phyloP scores from a whole-genome alignment of 1,284 basidiomycete genomes.

The Moesziomyces sp. region DNA sequence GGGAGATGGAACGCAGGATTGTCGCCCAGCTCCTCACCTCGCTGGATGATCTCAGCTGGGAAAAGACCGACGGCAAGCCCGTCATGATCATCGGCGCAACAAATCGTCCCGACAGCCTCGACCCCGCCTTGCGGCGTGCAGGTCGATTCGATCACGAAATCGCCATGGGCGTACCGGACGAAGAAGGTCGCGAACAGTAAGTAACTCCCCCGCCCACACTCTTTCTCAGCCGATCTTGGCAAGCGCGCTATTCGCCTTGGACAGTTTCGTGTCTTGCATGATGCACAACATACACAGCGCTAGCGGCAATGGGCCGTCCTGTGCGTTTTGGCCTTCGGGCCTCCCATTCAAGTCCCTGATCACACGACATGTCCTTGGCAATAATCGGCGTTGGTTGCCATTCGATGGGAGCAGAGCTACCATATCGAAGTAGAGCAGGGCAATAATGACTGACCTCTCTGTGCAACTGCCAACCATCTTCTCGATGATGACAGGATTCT shows the following conservation, averaged over 20 bases:
- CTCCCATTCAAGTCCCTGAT: slow-evolving; percentile 59
- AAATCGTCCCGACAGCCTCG: slow-evolving; percentile 92
- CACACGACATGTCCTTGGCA: slow-evolving; percentile 10
- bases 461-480: neutral
- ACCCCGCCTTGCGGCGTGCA: slow-evolving; percentile 89
- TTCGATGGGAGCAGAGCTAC: neutral
- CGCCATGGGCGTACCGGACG: slow-evolving; percentile 94
- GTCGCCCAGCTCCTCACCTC: slow-evolving; percentile 97
- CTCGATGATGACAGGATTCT: slow-evolving; percentile 47
- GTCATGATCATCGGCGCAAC: slow-evolving; percentile 96
- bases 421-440: neutral
- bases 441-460: slow-evolving; percentile 8
- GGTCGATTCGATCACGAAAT: slow-evolving; percentile 98
- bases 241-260: neutral
- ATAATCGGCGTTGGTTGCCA: neutral
- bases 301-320: slow-evolving; percentile 53
- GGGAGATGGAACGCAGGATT: slow-evolving; percentile 97
- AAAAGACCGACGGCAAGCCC: slow-evolving; percentile 74
- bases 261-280: slow-evolving; percentile 21
- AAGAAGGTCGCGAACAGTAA: slow-evolving; percentile 79
- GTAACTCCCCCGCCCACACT: slow-evolving; percentile 56
- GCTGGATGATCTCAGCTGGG: slow-evolving; percentile 93
- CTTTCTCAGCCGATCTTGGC: too few relatives aligned
- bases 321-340: slow-evolving; percentile 51
- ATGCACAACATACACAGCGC: slow-evolving; percentile 50